phyloP scores from a whole-genome alignment of 140 eudicot genomes.

The Bidens hawaiensis region DNA sequence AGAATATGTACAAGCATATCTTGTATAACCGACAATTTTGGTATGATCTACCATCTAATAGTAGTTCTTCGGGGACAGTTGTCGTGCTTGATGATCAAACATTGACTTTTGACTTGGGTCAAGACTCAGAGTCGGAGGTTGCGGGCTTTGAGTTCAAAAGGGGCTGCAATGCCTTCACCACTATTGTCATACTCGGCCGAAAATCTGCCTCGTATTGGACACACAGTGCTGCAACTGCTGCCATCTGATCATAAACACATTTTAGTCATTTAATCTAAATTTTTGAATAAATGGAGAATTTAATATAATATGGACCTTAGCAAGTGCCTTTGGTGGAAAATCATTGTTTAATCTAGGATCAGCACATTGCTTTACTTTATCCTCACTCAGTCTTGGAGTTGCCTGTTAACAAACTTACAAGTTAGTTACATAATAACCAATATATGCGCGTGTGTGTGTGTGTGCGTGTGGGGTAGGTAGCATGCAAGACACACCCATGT shows the following conservation, averaged over 20 bases:
- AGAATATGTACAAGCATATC: background rate
- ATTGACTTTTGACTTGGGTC: constrained; percentile 10
- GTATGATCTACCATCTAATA: constrained; percentile 7
- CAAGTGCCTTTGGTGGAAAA: constrained; percentile 58
- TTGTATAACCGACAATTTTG: background rate
- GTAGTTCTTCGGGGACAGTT: background rate
- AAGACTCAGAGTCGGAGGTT: constrained; percentile 34
- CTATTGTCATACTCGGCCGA: constrained; percentile 60
- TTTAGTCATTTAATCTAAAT: too few species aligned
- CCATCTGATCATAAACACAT: constrained; percentile 36
- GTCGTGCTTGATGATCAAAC: constrained; percentile 17
- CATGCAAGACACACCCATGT: constrained; percentile 50
- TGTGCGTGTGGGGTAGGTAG: background rate
- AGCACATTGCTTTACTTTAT: constrained; percentile 67
- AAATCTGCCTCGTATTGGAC: constrained; percentile 63
- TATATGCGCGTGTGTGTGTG: too few species aligned
- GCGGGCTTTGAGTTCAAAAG: constrained; percentile 47
- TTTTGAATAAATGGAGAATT: background rate
- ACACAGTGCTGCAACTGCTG: constrained; percentile 65
- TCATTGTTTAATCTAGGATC: constrained; percentile 56
- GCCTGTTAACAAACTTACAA: too few species aligned
- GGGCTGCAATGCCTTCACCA: constrained; percentile 57
- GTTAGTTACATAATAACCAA: background rate
- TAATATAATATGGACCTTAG: constrained; percentile 39
- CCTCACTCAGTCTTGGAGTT: constrained; percentile 68